Conservation (phyloP, 108 stramenopile species). For the Skeletonema tropicum region DNA sequence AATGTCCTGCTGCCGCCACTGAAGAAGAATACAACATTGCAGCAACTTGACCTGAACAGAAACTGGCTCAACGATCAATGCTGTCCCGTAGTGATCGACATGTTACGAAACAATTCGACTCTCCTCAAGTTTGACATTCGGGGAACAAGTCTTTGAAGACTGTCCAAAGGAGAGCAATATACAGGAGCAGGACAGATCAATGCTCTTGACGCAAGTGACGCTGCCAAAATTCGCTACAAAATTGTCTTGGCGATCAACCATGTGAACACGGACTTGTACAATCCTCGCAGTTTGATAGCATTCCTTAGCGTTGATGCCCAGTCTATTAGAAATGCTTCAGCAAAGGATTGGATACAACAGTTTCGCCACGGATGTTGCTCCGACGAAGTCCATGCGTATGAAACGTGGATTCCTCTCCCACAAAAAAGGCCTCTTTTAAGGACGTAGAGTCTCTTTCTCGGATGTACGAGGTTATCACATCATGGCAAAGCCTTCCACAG, state of each 20-base stretch:
- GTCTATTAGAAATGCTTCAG: neutral
- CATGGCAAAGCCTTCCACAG: constrained; percentile 4
- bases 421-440: neutral
- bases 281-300: neutral
- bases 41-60: constrained; percentile 1
- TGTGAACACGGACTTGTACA: neutral
- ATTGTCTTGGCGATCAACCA: neutral
- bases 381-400: neutral
- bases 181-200: neutral
- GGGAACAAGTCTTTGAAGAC: constrained; percentile 6
- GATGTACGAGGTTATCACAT: neutral
- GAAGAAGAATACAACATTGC: neutral
- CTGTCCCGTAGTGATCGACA: neutral
- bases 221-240: constrained; percentile 2
- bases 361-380: neutral
- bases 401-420: neutral
- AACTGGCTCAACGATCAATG: neutral
- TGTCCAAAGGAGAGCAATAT: neutral
- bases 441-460: neutral
- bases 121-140: constrained; percentile 1
- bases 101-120: constrained; percentile 9
- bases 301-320: constrained; percentile 8
- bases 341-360: constrained; percentile 3
- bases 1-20: neutral
- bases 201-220: neutral